These are phyloP conservation scores for Recurvomyces mirabilis DNA, from an alignment of 495 filamentous ascomycete genomes.

Conservation along the genomic window DNA sequence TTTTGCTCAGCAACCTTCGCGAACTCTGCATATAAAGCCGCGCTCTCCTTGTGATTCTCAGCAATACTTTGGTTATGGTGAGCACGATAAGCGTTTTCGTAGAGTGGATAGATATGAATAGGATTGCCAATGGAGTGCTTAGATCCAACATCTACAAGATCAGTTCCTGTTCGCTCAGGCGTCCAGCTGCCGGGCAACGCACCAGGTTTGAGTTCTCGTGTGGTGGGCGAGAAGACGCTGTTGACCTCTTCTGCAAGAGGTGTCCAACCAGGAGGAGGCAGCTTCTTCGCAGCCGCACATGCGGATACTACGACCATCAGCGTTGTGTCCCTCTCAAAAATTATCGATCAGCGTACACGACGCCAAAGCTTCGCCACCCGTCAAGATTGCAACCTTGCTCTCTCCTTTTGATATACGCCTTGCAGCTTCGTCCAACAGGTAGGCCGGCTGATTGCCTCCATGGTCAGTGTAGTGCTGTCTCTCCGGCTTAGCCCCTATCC, in stretches of 20 bases:
- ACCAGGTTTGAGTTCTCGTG: conserved; percentile 28
- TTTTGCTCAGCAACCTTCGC: conserved; percentile 36
- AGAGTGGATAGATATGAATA: conserved; percentile 45
- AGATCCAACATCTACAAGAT: conserved; percentile 31
- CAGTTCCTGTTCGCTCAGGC: conserved; percentile 9
- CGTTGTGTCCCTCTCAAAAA: too few species aligned
- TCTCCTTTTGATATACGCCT: conserved; percentile 37
- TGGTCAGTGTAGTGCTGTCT: conserved; percentile 39
- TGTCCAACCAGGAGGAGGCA: conserved; percentile 42
- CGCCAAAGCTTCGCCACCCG: conserved; percentile 46
- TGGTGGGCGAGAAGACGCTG: conserved; percentile 30
- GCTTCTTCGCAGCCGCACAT: conserved; percentile 25
- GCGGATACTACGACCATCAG: conserved; percentile 23
- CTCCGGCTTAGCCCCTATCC: conserved; percentile 31
- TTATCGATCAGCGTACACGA: conserved; percentile 32
- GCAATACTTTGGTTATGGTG: conserved; percentile 36
- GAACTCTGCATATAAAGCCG: conserved; percentile 40
- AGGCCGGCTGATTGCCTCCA: conserved; percentile 43
- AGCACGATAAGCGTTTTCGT: conserved; percentile 43
- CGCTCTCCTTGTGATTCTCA: conserved; percentile 40
- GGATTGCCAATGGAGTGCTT: conserved; percentile 40
- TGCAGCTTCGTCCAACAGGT: conserved; percentile 46
- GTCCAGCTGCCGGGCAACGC: conserved; percentile 21
- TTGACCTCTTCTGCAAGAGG: conserved; percentile 28
- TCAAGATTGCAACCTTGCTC: conserved; percentile 40